Evolutionary conservation across 176 grass and related monocot species (phyloP).

Genomic region (Poa annua): DNA sequence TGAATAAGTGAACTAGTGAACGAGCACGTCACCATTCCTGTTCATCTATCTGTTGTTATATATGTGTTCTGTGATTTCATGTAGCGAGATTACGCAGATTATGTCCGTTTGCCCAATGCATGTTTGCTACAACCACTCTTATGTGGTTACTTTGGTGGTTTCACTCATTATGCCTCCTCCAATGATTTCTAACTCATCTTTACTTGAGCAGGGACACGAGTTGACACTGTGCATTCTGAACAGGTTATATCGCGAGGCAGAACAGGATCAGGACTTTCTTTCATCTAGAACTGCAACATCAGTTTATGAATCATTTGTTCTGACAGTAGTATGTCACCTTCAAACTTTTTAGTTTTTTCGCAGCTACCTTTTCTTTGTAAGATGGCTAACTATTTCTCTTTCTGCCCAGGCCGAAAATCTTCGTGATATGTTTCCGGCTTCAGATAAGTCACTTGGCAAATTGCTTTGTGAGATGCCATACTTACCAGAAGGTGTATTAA

Average conservation of each 20-base stretch:
- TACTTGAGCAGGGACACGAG: conserved; percentile 85
- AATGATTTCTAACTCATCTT: conserved; percentile 54
- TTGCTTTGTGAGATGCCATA: conserved; percentile 92
- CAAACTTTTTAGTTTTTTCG: conserved; percentile 21
- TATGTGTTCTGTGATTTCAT: conserved; percentile 23
- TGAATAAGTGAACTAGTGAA: conserved; percentile 28
- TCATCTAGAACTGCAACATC: conserved; percentile 96
- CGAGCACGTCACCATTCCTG: background rate
- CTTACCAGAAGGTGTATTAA: conserved; percentile 77
- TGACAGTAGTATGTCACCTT: conserved; percentile 64
- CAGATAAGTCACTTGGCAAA: conserved; percentile 89
- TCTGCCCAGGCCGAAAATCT: conserved; percentile 69
- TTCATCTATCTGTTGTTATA: conserved; percentile 1
- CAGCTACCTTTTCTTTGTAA: conserved; percentile 31
- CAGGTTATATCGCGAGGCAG: conserved; percentile 85
- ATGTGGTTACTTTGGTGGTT: conserved; percentile 21
- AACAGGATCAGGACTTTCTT: conserved; percentile 97
- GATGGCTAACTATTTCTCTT: conserved; percentile 40
- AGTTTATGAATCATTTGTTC: conserved; percentile 95
- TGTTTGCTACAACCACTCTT: conserved; percentile 16
- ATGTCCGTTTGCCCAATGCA: background rate
- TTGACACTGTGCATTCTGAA: conserved; percentile 93
- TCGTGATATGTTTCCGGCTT: conserved; percentile 85
- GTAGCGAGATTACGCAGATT: background rate
- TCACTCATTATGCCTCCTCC: conserved; percentile 26